A percentile compares a stretch with the other conserved stretches of the same genome.
phyloP scores from a whole-genome alignment of 306 rosid species.

The Cyamopsis tetragonoloba region DNA sequence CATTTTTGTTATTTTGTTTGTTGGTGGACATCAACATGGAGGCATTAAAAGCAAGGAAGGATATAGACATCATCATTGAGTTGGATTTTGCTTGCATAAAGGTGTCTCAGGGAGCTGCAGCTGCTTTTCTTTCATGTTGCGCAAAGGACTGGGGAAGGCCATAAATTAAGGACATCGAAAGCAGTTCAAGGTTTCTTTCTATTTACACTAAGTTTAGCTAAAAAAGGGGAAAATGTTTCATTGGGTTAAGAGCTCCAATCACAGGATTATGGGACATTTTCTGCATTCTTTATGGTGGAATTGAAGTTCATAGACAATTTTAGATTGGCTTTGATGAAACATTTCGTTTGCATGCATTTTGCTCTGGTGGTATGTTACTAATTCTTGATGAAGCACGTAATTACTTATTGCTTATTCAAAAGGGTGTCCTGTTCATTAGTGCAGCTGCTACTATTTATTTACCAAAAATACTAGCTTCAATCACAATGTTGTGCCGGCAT shows the following conservation, averaged over 20 bases:
- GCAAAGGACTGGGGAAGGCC: background rate
- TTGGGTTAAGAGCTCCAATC: background rate
- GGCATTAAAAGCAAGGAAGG: no score
- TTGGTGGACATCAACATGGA: no score
- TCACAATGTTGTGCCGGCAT: constrained; percentile 15
- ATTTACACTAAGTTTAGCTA: background rate
- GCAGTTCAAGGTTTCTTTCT: background rate
- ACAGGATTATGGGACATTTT: background rate
- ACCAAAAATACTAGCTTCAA: background rate
- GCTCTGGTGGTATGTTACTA: constrained; percentile 1
- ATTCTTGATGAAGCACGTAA: background rate
- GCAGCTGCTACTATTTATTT: background rate
- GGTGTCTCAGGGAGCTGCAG: background rate
- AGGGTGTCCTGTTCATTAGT: background rate
- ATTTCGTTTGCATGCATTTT: background rate
- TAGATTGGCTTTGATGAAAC: background rate
- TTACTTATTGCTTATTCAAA: background rate
- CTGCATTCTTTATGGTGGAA: background rate
- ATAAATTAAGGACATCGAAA: background rate
- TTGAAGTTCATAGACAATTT: constrained; percentile 4
- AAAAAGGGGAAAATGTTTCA: background rate
- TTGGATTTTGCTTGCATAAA: background rate
- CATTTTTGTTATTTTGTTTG: no score
- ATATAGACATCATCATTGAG: no score
- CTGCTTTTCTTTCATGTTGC: constrained; percentile 7